Evolutionary conservation across 75 land plant genomes (phyloP), one percentile per base, ranked within the genome.

Genomic region (Cupressus sempervirens): DNA sequence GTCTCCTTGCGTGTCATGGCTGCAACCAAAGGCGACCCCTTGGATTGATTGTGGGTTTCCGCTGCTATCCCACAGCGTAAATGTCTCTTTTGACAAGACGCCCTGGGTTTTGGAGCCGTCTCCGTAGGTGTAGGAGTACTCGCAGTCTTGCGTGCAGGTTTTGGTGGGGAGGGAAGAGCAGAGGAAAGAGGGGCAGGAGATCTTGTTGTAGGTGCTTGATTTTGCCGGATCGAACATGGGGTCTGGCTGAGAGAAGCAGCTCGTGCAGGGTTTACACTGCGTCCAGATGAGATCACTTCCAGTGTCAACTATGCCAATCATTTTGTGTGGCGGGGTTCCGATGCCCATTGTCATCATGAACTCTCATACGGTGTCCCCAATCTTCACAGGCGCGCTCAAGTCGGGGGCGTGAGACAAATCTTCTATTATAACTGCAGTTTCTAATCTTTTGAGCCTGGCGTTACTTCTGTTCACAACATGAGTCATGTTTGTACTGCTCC

Each of bases 211-310:
- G 16, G 95, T 32, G 3, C 86, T 46, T 23, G 94, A 92, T 2
- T 36, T 20, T 11, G 83, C 50, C 12, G 90, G 94, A 45, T 89
- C 83, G 84, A 86, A 94, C 29, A 84, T 87, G 14, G 88, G 89
- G 0, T 86, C 91, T 41, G 84, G 38, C 82, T 91, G 91, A 16
- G 38, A 26, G 85, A 85, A 87, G 85, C 93, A 88, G 74, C 23
- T n/a, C 2, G 32, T 80, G 83, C 92, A 92, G 54, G 94, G 93
- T 68, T 88, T 6, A 87, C 96, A 94, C 38, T 91, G 94, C 11
- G 91, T 88, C 96, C 96, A 94, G 12, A 91, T 88, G n/a, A 94
- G 83, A 83, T 89, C 93, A 80, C 92, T 91, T 12, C 93, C 94
- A 79, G 96, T 94, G 87, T 94, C 96, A 48, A 94, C 88, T 3